Percentiles rank a stretch among this genome's conserved stretches.
Conservation (phyloP, 768 basidiomycete genomes). For the Auricularia auricula-judae region DNA sequence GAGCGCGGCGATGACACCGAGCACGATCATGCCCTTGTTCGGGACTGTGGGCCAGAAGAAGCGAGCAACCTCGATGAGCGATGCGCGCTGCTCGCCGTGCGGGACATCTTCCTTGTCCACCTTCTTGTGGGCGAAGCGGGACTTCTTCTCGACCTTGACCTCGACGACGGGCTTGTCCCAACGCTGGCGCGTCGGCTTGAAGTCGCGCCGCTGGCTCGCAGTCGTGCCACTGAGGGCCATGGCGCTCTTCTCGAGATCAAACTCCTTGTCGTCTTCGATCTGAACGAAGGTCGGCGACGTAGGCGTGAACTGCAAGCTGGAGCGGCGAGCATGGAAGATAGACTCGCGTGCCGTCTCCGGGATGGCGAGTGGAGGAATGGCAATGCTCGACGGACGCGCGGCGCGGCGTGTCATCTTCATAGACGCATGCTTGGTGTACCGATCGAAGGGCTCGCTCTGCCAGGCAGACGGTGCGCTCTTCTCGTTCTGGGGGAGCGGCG, state of each 20-base stretch:
- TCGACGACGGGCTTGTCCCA: constrained; percentile 11
- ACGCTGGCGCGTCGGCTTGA: neutral
- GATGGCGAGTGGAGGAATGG: constrained; percentile 20
- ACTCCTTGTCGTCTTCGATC: constrained; percentile 15
- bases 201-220: constrained; percentile 17
- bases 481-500: constrained; percentile 5
- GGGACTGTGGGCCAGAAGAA: constrained; percentile 63
- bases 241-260: constrained; percentile 17
- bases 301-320: constrained; percentile 61
- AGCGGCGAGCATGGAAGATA: neutral
- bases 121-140: neutral
- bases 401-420: constrained; percentile 5
- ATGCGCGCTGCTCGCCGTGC: constrained; percentile 3
- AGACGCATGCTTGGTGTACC: constrained; percentile 11
- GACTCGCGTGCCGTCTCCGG: constrained; percentile 9
- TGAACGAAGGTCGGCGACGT: constrained; percentile 30
- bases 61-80: constrained; percentile 40
- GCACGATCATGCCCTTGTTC: constrained; percentile 51
- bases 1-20: constrained; percentile 62
- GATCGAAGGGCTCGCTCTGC: neutral
- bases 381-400: constrained; percentile 28
- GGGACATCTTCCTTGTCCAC: neutral
- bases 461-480: neutral
- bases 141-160: constrained; percentile 12
- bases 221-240: constrained; percentile 28